Conservation (phyloP, 305 asterid genomes). For the Rubia peregrina region DNA sequence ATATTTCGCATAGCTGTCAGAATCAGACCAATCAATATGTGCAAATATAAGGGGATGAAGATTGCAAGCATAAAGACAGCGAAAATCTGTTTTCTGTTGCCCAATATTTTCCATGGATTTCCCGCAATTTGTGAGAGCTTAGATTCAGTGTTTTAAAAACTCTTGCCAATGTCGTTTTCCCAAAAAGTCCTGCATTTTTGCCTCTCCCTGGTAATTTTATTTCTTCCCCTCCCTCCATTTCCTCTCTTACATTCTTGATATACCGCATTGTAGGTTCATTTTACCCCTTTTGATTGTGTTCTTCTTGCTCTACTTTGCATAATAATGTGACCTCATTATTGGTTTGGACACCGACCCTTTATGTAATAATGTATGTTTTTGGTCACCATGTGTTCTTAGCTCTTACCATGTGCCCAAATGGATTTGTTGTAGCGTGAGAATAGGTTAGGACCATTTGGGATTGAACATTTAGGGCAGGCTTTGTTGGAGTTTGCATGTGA, state of each 20-base stretch:
- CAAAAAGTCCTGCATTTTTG: slow-evolving; percentile 18
- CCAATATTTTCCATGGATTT: background rate
- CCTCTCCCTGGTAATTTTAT: slow-evolving; percentile 24
- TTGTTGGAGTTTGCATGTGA: background rate
- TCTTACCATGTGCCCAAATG: background rate
- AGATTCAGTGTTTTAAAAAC: slow-evolving; percentile 4
- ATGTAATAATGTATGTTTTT: background rate
- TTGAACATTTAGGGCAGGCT: background rate
- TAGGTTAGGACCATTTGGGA: background rate
- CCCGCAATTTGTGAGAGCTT: slow-evolving; percentile 10
- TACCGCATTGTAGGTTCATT: background rate
- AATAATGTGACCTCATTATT: background rate
- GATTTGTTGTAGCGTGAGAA: background rate
- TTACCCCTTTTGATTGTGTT: background rate
- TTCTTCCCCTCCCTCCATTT: background rate
- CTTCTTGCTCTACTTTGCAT: background rate
- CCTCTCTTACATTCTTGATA: background rate
- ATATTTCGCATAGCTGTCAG: background rate
- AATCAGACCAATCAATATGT: background rate
- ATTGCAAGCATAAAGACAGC: background rate
- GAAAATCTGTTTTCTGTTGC: background rate
- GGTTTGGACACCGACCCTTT: slow-evolving; percentile 12
- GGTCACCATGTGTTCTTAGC: background rate
- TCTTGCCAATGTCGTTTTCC: background rate
- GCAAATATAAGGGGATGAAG: background rate